phyloP scores from a whole-genome alignment of 2,329 filamentous ascomycete genomes.

The Cercospora berteroae region DNA sequence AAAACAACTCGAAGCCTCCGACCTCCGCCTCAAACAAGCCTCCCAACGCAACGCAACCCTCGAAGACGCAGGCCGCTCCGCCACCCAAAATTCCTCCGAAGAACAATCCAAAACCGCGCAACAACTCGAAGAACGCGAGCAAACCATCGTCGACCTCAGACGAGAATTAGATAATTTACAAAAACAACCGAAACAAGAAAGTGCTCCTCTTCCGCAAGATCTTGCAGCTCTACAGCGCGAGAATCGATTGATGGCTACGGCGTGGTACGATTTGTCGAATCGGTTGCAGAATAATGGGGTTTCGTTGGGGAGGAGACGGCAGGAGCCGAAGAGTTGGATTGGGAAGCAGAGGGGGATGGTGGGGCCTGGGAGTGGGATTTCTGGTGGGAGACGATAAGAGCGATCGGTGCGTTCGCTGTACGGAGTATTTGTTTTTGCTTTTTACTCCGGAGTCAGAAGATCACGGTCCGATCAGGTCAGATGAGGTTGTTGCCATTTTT shows the following conservation, averaged over 20 bases:
- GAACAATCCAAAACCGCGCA: conserved; percentile 24
- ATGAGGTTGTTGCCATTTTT: too few species aligned
- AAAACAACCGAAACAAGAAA: conserved; percentile 23
- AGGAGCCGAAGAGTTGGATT: conserved; percentile 77
- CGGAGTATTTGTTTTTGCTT: too few species aligned
- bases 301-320: conserved; percentile 69
- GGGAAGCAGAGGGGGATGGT: conserved; percentile 69
- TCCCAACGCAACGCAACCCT: conserved; percentile 33
- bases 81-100: conserved; percentile 14
- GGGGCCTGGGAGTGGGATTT: conserved; percentile 27
- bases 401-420: neutral
- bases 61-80: conserved; percentile 29
- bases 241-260: conserved; percentile 74
- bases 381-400: conserved; percentile 8
- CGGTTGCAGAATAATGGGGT: conserved; percentile 81
- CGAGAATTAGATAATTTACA: conserved; percentile 32
- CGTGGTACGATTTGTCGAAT: conserved; percentile 79
- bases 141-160: conserved; percentile 32
- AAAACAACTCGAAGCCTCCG: conserved; percentile 36
- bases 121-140: conserved; percentile 31
- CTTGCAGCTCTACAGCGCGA: conserved; percentile 73
- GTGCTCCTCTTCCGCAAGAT: conserved; percentile 37
- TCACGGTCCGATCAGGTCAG: neutral
- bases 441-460: neutral
- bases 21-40: conserved; percentile 36